These are phyloP conservation scores for Cynara cardunculus DNA, from an alignment of 129 eudicot species.

Conservation along the genomic window DNA sequence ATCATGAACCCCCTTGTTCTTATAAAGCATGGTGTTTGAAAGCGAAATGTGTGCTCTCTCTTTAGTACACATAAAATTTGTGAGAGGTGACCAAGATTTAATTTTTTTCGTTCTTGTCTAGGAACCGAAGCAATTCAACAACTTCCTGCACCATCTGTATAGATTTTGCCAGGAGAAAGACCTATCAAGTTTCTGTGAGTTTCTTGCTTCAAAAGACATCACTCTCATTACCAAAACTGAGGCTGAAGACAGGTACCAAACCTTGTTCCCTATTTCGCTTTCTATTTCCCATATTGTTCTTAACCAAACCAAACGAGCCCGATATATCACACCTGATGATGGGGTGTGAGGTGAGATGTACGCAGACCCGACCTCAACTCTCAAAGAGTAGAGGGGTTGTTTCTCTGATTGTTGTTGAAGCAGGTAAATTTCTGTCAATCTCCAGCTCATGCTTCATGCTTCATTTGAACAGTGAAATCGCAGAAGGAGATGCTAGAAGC, in stretches of 20 bases:
- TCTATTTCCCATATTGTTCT: not conserved
- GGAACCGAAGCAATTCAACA: constrained; percentile 94
- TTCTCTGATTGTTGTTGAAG: not conserved
- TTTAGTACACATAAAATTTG: not conserved
- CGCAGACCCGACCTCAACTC: not conserved
- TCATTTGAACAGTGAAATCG: constrained; percentile 52
- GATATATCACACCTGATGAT: not conserved
- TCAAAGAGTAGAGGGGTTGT: not conserved
- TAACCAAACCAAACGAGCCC: not conserved
- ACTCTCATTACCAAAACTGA: constrained; percentile 67
- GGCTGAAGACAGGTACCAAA: constrained; percentile 70
- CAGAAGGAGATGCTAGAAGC: constrained; percentile 54
- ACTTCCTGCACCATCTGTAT: constrained; percentile 52
- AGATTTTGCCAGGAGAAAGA: constrained; percentile 67
- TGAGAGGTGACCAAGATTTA: not conserved
- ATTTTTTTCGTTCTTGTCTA: constrained; percentile 14
- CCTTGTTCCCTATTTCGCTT: not conserved
- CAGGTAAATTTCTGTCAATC: not conserved
- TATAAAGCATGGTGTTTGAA: not conserved
- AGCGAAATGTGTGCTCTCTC: not conserved
- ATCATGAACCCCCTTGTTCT: not conserved
- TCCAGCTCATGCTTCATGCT: not conserved
- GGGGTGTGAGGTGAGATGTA: not conserved
- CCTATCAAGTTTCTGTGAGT: constrained; percentile 48
- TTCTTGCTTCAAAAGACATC: constrained; percentile 55